Base-by-base conservation (phyloP, 1,139 yeast genomes). In the Yamadazyma songkhlaensis region DNA sequence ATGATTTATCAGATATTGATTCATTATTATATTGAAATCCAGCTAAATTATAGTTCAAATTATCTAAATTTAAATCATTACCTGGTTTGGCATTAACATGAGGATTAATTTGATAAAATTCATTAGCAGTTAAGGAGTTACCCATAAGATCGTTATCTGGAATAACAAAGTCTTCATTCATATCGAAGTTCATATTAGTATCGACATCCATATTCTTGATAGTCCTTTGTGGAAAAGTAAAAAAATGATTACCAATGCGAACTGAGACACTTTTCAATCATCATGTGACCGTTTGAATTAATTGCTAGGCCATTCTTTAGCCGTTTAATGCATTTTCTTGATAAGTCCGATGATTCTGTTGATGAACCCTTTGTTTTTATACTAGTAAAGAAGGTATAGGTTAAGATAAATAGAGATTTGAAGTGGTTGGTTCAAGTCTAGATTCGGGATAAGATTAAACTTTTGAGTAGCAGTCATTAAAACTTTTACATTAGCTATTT, bases 1-100 rank as follows among this genome's bases (percentile, higher is more conserved):
- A 50, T 9, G 54, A 50, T 12, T 42, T 40, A 10, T 49, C 47
- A 39, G 53, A 48, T 3, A 44, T 22, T 3, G 55, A 44, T 5
- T 46, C 49, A 9, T 32, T 37, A 13, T 34, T 15, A 27, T 33
- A 20, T 20, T 25, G 4, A 12, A 29, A 23, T 7, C 31, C 31
- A 22, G 10, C 20, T 25, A 10, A 6, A 31, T 32, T 20, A 25
- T 32, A 32, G 25, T 20, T 17, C 12, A 31, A 31, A 20, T 30
- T 10, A 27, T 27, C 17, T 7, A 27, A 4, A 11, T 27, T 11
- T 5, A 27, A 5, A 6, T 27, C 11, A 27, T 27, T 14, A 9
- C 20, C 27, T 5, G 27, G 13, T 12, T 25, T 25, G 6, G 7
- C 7, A 25, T 25, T 12, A 4, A 13, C 17, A 8, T 25, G 13